A percentile compares a stretch with the other conserved stretches of the same genome.
Evolutionary conservation across 257 asterid species (phyloP).

Genomic region (Ilex aquifolium): DNA sequence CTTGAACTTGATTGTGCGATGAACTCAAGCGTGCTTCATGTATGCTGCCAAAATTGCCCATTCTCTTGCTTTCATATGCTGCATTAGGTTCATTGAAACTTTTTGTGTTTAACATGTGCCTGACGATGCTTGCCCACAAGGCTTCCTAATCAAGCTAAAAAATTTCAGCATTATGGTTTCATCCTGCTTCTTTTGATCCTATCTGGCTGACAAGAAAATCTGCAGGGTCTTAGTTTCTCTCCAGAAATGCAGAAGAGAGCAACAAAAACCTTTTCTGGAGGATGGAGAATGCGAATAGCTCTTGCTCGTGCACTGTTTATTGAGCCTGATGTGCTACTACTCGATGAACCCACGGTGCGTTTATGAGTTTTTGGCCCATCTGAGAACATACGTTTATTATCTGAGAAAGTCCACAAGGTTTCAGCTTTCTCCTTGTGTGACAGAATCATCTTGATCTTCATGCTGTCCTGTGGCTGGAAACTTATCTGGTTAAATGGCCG

Average conservation of each 20-base stretch:
- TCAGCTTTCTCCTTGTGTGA: slow-evolving; percentile 18
- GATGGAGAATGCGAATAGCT: slow-evolving; percentile 99
- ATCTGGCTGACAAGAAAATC: neutral
- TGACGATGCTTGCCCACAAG: neutral
- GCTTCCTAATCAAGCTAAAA: neutral
- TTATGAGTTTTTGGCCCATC: slow-evolving; percentile 10
- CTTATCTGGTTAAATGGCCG: slow-evolving; percentile 96
- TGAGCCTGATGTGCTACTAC: slow-evolving; percentile 91
- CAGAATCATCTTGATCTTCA: slow-evolving; percentile 99
- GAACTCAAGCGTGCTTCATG: too few relatives aligned
- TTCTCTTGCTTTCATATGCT: too few relatives aligned
- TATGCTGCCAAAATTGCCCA: too few relatives aligned
- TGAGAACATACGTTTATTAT: slow-evolving; percentile 4
- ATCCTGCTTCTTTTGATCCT: neutral
- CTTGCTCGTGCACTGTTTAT: slow-evolving; percentile 96
- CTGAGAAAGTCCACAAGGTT: slow-evolving; percentile 3
- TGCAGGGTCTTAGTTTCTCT: slow-evolving; percentile 92
- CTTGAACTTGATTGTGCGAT: too few relatives aligned
- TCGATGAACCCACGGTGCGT: slow-evolving; percentile 95
- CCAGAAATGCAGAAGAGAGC: slow-evolving; percentile 86
- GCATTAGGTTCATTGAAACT: too few relatives aligned
- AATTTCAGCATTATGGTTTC: neutral
- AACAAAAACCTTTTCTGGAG: slow-evolving; percentile 94
- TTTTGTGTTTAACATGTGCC: too few relatives aligned
- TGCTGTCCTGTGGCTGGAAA: slow-evolving; percentile 96